Percentiles rank a stretch among this genome's conserved stretches.
These are phyloP conservation scores for Lactarius akahatsu DNA, from an alignment of 768 basidiomycete genomes.

Conservation along the genomic window DNA sequence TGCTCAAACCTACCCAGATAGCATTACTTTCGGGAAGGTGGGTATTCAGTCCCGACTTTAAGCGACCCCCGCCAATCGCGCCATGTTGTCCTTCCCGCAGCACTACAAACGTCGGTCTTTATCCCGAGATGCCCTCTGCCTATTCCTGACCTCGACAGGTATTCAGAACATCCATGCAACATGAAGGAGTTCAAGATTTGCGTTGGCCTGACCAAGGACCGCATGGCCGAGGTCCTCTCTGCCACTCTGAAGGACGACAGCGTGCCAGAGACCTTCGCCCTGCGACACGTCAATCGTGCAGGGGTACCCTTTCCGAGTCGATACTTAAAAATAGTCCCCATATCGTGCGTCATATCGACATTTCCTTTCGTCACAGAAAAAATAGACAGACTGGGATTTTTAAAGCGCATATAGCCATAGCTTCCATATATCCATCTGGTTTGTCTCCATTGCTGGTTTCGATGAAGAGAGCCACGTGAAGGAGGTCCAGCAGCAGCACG, in stretches of 20 bases:
- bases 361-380: background rate
- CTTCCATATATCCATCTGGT: conserved; percentile 82
- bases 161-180: conserved; percentile 77
- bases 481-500: conserved; percentile 49
- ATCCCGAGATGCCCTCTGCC: conserved; percentile 9
- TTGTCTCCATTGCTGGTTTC: conserved; percentile 62
- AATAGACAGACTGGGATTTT: background rate
- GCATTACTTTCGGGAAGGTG: conserved; percentile 82
- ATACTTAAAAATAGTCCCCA: conserved; percentile 72
- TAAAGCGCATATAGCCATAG: conserved; percentile 65
- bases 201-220: conserved; percentile 61
- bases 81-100: conserved; percentile 28
- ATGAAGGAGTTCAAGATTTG: conserved; percentile 80
- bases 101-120: conserved; percentile 37
- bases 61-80: background rate
- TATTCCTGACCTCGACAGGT: conserved; percentile 16
- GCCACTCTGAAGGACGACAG: conserved; percentile 64
- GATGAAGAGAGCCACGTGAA: conserved; percentile 57
- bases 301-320: conserved; percentile 62
- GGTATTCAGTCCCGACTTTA: conserved; percentile 28
- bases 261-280: conserved; percentile 59
- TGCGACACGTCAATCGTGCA: conserved; percentile 54
- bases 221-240: conserved; percentile 67
- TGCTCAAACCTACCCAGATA: conserved; percentile 39
- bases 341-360: conserved; percentile 53